These are phyloP conservation scores for Tardiomyces blankii DNA, from an alignment of 1,139 yeast species.

Conservation along the genomic window DNA sequence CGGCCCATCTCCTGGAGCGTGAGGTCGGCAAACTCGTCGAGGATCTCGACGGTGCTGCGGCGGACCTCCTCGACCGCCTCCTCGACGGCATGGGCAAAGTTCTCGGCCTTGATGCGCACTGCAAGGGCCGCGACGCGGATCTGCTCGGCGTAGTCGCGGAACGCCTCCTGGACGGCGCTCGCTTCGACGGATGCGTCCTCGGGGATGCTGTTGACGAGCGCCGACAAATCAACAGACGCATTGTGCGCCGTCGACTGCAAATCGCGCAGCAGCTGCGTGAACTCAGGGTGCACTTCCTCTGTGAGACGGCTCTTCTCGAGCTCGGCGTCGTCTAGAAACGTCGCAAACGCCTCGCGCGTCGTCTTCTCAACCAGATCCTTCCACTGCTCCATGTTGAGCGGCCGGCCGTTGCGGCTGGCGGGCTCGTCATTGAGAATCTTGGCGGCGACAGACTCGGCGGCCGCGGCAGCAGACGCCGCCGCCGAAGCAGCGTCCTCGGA, in stretches of 20 bases:
- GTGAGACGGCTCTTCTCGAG: constrained; percentile 17
- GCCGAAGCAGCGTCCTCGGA: constrained; percentile 2
- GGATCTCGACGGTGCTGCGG: constrained; percentile 26
- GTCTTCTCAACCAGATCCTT: constrained; percentile 19
- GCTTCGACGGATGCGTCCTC: background rate
- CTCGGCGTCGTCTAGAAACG: constrained; percentile 22
- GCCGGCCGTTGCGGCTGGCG: constrained; percentile 3
- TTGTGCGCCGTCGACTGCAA: constrained; percentile 9
- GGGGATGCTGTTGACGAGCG: background rate
- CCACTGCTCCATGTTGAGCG: constrained; percentile 12
- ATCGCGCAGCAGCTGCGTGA: constrained; percentile 15
- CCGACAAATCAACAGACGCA: background rate
- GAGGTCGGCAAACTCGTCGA: constrained; percentile 30
- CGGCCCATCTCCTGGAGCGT: constrained; percentile 27
- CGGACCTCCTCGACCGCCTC: constrained; percentile 25
- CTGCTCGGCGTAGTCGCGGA: constrained; percentile 18
- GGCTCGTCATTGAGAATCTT: background rate
- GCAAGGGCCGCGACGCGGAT: constrained; percentile 21
- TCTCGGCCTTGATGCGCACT: constrained; percentile 21
- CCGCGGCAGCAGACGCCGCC: background rate
- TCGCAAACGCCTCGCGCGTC: constrained; percentile 20
- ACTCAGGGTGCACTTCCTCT: constrained; percentile 14
- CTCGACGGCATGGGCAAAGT: constrained; percentile 22
- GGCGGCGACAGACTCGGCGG: constrained; percentile 5
- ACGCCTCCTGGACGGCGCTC: constrained; percentile 6